phyloP scores from a whole-genome alignment of 1,139 yeast species.

The Taiozyma sp. region DNA sequence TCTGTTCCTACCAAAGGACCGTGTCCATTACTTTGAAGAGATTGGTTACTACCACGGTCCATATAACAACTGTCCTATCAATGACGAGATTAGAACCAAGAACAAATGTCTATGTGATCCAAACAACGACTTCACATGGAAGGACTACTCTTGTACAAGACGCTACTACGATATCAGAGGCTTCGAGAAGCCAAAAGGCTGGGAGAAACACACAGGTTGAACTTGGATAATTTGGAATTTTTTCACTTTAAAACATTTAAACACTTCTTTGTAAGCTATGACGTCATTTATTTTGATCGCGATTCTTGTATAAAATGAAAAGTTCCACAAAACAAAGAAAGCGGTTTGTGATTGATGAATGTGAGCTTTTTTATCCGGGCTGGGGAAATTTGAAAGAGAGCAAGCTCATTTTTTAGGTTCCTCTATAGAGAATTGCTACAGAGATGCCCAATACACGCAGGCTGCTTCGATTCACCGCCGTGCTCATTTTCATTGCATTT shows the following conservation, averaged over 20 bases:
- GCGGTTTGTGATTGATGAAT: too few species aligned
- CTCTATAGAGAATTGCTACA: background rate
- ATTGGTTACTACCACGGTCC: constrained; percentile 84
- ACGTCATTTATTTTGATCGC: background rate
- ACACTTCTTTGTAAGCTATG: background rate
- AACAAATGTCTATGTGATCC: constrained; percentile 75
- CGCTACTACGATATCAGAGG: constrained; percentile 62
- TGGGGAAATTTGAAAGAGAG: too few species aligned
- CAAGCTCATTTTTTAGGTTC: too few species aligned
- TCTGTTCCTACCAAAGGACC: constrained; percentile 55
- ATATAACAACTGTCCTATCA: constrained; percentile 77
- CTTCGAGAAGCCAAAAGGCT: constrained; percentile 66
- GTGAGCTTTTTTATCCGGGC: too few species aligned
- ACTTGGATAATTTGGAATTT: background rate
- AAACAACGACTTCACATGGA: constrained; percentile 70
- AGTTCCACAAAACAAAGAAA: too few species aligned
- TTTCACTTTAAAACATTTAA: too few species aligned
- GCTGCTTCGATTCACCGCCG: constrained; percentile 15
- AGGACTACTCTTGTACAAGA: constrained; percentile 79
- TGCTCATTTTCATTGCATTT: constrained; percentile 13
- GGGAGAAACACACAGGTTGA: constrained; percentile 53
- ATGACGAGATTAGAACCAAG: constrained; percentile 43
- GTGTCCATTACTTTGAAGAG: constrained; percentile 76
- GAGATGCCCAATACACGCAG: constrained; percentile 11
- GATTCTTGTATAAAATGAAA: background rate